phyloP scores from a whole-genome alignment of 306 rosid genomes.

The Cucumis cinereus region DNA sequence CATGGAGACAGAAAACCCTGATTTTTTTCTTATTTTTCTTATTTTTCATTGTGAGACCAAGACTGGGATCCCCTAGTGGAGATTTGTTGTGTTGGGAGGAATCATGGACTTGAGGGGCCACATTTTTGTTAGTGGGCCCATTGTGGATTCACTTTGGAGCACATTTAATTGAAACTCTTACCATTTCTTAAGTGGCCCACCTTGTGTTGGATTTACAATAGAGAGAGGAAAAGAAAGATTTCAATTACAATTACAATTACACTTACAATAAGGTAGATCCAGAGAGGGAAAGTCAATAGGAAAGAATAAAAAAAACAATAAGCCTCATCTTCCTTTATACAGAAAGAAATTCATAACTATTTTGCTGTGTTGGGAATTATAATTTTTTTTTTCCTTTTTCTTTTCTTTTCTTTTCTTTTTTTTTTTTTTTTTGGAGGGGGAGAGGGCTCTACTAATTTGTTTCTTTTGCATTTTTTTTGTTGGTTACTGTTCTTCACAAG shows the following conservation, averaged over 20 bases:
- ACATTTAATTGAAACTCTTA: conserved; percentile 15
- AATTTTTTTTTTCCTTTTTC: neutral
- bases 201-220: conserved; percentile 5
- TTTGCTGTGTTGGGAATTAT: conserved; percentile 1
- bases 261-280: conserved; percentile 7
- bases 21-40: neutral
- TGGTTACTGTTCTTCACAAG: conserved; percentile 3
- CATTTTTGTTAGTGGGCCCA: conserved; percentile 24
- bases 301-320: conserved; percentile 13
- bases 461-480: neutral
- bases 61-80: conserved; percentile 11
- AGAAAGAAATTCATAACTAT: conserved; percentile 4
- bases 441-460: conserved; percentile 5
- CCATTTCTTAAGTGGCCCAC: neutral
- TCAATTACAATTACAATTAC: neutral
- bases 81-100: conserved; percentile 14
- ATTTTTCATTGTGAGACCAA: conserved; percentile 1
- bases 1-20: conserved; percentile 20
- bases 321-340: conserved; percentile 69
- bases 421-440: neutral
- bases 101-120: conserved; percentile 25
- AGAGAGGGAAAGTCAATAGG: conserved; percentile 23
- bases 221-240: conserved; percentile 9
- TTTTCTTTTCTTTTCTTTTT: too few relatives aligned
- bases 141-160: conserved; percentile 13